These are phyloP conservation scores for Myochromella boudieri DNA, from an alignment of 768 basidiomycete species.

Conservation along the genomic window DNA sequence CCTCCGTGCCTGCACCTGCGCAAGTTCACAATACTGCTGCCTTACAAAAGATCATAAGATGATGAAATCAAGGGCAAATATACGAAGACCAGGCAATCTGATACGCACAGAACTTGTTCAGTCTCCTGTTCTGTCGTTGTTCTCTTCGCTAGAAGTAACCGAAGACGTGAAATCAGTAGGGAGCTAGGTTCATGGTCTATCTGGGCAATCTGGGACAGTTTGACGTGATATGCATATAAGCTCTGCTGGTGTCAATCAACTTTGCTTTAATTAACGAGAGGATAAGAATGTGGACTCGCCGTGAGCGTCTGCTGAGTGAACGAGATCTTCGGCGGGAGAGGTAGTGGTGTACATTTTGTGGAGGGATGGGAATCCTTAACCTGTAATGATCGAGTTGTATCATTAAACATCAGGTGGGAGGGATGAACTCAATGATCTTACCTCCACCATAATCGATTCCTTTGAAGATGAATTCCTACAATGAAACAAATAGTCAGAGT, in stretches of 20 bases:
- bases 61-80: neutral
- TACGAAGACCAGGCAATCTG: neutral
- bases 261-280: neutral
- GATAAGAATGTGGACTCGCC: slow-evolving; percentile 18
- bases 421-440: neutral
- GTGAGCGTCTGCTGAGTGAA: slow-evolving; percentile 22
- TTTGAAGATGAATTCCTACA: too few relatives aligned
- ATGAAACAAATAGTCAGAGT: too few relatives aligned
- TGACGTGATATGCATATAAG: slow-evolving; percentile 21
- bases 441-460: neutral
- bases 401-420: neutral
- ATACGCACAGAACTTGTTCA: slow-evolving; percentile 4
- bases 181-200: slow-evolving; percentile 7
- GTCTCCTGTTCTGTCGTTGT: neutral
- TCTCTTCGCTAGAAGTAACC: slow-evolving; percentile 1
- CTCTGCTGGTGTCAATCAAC: too few relatives aligned
- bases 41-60: neutral
- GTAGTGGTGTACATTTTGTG: neutral
- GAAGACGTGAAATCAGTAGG: slow-evolving; percentile 3
- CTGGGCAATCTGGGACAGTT: slow-evolving; percentile 14
- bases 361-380: neutral
- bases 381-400: neutral
- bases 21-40: slow-evolving; percentile 6
- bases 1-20: slow-evolving; percentile 5
- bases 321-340: neutral